Evolutionary conservation across 306 rosid genomes (phyloP).

Genomic region (Corylus heterophylla): DNA sequence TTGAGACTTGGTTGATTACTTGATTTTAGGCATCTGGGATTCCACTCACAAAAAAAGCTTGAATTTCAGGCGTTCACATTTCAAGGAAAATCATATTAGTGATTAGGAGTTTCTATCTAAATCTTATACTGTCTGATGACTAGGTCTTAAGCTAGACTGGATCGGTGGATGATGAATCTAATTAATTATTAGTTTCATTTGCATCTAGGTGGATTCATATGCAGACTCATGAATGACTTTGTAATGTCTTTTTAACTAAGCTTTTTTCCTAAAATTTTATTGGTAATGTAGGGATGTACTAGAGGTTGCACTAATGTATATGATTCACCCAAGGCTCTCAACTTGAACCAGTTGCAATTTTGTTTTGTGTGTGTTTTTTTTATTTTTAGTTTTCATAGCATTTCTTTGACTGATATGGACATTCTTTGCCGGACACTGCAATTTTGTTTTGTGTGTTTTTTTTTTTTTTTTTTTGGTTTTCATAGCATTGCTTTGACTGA

Average conservation of each 20-base stretch:
- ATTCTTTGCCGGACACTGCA: background rate
- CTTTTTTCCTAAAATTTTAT: background rate
- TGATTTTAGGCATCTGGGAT: background rate
- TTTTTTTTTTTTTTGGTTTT: background rate
- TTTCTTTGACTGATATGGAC: too few species aligned
- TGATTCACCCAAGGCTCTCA: background rate
- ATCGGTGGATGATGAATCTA: background rate
- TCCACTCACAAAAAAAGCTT: background rate
- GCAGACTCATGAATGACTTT: background rate
- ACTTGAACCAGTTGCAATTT: conserved; percentile 3
- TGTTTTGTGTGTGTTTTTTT: background rate
- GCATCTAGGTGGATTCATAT: background rate
- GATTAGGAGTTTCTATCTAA: background rate
- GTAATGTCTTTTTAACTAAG: background rate
- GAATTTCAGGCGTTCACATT: background rate
- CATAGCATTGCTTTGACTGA: background rate
- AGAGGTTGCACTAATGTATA: background rate
- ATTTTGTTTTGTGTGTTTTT: background rate
- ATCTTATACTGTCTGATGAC: background rate
- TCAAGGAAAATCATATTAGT: background rate
- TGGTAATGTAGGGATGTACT: background rate
- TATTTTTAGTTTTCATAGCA: background rate
- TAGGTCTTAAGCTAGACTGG: background rate
- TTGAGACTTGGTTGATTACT: background rate
- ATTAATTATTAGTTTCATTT: background rate